Base-by-base conservation (phyloP, 306 rosid species). In the Acacia melanoxylon region DNA sequence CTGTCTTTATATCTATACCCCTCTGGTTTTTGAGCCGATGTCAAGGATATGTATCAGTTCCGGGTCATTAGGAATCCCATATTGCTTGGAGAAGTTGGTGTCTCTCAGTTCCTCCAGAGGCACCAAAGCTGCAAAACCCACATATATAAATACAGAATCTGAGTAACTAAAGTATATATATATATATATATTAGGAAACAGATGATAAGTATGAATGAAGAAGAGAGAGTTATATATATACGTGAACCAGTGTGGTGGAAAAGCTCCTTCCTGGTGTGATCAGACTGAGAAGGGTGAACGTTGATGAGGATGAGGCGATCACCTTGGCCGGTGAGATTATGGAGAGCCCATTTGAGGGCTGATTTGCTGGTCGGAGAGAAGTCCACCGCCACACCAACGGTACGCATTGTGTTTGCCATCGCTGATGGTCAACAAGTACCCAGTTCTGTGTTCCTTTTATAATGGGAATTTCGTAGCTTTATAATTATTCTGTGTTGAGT, bases 31-130 rank as follows among this genome's bases (percentile, higher is more conserved):
- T 24, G 92, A 80, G 16, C 78, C 91, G 42, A 81, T 68, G 62
- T 90, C 88, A 46, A 91, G 91, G 33, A 92, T 81, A 15, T 88
- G 84, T 76, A 88, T 83, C 78, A 90, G 87, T 79, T 89, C 92
- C 9, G 88, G 68, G 78, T 91, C 98, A 83, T 76, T 80, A 20
- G 88, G 66, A 68, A 93, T 90, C 65, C 98, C 98, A 86, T 94
- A 94, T 40, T 90, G 92, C 90, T 90, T 91, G 20, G 91, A 71
- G 29, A 86, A 89, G 52, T 94, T 85, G 16, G 76, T 80, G 83
- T 89, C 96, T 48, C 78, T 85, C 67, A 94, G 80, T 85, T 94
- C 97, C 79, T 89, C 98, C 37, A 92, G 62, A 71, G 97, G 97
- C 84, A 94, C 89, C 90, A 94, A 87, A 78, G 97, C 93, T 92